phyloP scores from a whole-genome alignment of 441 rosid genomes.

The Adansonia rubrostipa region DNA sequence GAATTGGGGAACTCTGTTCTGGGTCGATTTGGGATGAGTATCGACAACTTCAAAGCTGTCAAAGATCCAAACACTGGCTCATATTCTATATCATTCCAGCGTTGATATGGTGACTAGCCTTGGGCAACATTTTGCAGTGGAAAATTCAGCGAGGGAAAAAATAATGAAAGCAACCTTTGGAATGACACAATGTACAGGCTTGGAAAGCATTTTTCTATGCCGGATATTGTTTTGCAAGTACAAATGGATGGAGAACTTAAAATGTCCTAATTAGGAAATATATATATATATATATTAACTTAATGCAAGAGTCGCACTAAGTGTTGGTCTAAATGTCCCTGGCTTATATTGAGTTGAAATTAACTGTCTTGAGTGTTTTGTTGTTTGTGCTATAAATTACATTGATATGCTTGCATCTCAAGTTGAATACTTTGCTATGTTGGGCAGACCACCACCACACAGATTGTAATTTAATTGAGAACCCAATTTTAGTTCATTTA shows the following conservation, averaged over 20 bases:
- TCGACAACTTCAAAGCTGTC: slow-evolving; percentile 93
- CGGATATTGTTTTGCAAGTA: slow-evolving; percentile 13
- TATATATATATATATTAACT: background rate
- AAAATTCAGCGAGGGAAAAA: background rate
- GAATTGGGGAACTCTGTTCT: slow-evolving; percentile 87
- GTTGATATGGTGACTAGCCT: slow-evolving; percentile 36
- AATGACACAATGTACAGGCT: background rate
- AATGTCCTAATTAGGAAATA: background rate
- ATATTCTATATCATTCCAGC: slow-evolving; percentile 82
- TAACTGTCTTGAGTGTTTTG: background rate
- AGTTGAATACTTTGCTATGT: background rate
- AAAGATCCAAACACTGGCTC: slow-evolving; percentile 95
- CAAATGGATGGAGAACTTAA: background rate
- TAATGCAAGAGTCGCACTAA: background rate
- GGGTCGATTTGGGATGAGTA: slow-evolving; percentile 90
- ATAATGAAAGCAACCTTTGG: background rate
- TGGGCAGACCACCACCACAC: background rate
- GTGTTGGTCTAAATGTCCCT: background rate
- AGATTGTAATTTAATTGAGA: background rate
- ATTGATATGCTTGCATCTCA: background rate
- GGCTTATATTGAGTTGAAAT: slow-evolving; percentile 12
- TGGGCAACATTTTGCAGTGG: background rate
- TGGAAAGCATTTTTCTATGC: background rate
- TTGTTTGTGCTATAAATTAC: background rate
- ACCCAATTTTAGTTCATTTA: background rate